phyloP scores from a whole-genome alignment of 352 stramenopile species.

The Saprolegnia parasitica region DNA sequence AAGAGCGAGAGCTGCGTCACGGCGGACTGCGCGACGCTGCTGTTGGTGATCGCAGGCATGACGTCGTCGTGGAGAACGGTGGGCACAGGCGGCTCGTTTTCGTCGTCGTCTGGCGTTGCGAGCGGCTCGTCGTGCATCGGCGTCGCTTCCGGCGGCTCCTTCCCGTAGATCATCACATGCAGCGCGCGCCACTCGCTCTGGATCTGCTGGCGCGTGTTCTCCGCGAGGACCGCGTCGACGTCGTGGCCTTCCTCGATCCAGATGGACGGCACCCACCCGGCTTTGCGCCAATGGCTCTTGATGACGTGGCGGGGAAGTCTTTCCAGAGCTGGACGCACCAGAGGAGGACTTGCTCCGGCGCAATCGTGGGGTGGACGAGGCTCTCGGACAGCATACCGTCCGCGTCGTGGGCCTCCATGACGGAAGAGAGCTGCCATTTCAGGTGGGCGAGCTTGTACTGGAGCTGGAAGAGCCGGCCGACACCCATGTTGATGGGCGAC shows the following conservation, averaged over 20 bases:
- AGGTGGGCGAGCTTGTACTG: constrained; percentile 26
- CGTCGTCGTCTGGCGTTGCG: not conserved
- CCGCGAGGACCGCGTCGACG: not conserved
- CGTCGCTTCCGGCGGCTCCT: not conserved
- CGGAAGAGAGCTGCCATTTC: constrained; percentile 18
- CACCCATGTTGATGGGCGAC: constrained; percentile 1
- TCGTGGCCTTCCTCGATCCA: constrained; percentile 1
- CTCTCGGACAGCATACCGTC: not conserved
- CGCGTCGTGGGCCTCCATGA: constrained; percentile 7
- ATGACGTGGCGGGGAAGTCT: constrained; percentile 8
- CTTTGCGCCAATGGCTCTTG: constrained; percentile 21
- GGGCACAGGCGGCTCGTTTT: not conserved
- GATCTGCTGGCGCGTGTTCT: constrained; percentile 2
- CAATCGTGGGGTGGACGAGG: not conserved
- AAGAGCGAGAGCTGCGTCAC: constrained; percentile 10
- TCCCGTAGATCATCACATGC: constrained; percentile 20
- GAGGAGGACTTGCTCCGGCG: constrained; percentile 13
- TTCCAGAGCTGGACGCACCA: constrained; percentile 27
- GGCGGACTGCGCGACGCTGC: not conserved
- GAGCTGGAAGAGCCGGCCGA: constrained; percentile 18
- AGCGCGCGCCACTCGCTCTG: constrained; percentile 6
- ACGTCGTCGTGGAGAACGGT: not conserved
- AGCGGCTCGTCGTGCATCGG: not conserved
- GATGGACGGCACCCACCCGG: constrained; percentile 3
- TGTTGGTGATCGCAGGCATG: constrained; percentile 12